Evolutionary conservation across 169 alveolate species (phyloP).

Genomic region (Eimeria tenella): DNA sequence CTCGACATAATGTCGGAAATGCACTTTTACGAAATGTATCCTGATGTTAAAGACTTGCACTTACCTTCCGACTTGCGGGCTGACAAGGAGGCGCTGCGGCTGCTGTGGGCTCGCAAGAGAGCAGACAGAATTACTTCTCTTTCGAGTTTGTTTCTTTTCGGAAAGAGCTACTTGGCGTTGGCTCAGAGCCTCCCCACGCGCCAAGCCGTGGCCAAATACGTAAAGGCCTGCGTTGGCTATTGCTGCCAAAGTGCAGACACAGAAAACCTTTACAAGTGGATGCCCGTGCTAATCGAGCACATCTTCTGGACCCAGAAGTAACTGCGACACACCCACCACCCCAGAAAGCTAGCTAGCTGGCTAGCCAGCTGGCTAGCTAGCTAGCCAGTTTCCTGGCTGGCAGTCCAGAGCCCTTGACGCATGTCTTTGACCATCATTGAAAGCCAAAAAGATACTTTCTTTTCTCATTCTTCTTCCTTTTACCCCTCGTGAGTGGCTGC

Average conservation of each 20-base stretch:
- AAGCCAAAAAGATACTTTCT: no score
- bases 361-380: no score
- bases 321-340: not conserved
- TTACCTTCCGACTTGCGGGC: slow-evolving; percentile 58
- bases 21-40: slow-evolving; percentile 72
- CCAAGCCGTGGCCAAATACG: slow-evolving; percentile 74
- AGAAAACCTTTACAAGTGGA: slow-evolving; percentile 77
- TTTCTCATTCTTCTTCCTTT: not conserved
- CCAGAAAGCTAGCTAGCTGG: not conserved
- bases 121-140: slow-evolving; percentile 57
- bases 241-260: slow-evolving; percentile 68
- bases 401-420: not conserved
- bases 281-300: slow-evolving; percentile 79
- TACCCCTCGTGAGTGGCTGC: not conserved
- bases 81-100: slow-evolving; percentile 59
- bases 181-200: slow-evolving; percentile 78
- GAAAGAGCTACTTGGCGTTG: slow-evolving; percentile 69
- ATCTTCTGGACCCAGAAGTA: slow-evolving; percentile 79
- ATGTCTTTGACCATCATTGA: not conserved
- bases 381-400: not conserved
- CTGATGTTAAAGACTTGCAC: not conserved
- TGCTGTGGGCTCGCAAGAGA: slow-evolving; percentile 75
- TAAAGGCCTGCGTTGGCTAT: slow-evolving; percentile 76
- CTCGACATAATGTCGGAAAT: slow-evolving; percentile 72
- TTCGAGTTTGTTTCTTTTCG: slow-evolving; percentile 67